Conservation (phyloP, 2,329 filamentous ascomycete genomes). For the Amesomyces nigricolor region DNA sequence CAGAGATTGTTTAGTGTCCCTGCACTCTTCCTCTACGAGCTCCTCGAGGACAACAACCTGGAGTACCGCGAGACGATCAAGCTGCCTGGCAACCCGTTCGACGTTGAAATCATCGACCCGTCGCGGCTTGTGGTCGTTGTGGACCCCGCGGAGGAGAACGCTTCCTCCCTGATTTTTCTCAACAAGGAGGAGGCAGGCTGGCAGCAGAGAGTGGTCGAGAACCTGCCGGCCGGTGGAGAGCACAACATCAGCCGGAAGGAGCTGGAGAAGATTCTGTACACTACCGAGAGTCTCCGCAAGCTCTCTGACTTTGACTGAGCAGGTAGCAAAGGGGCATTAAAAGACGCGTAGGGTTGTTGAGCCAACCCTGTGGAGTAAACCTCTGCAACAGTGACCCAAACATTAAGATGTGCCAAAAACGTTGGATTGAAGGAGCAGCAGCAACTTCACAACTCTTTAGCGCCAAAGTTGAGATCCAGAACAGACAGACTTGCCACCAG, state of each 20-base stretch:
- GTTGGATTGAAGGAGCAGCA: too few species aligned
- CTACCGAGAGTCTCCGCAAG: conserved; percentile 45
- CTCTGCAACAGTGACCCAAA: too few species aligned
- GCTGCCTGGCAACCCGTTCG: conserved; percentile 61
- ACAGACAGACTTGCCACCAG: too few species aligned
- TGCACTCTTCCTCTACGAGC: conserved; percentile 59
- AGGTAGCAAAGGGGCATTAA: not conserved
- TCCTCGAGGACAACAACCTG: conserved; percentile 42
- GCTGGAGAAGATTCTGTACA: conserved; percentile 41
- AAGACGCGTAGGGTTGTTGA: conserved; percentile 1
- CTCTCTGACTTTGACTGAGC: conserved; percentile 31
- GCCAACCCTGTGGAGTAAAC: too few species aligned
- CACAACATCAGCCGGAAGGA: conserved; percentile 35
- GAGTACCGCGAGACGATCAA: conserved; percentile 45
- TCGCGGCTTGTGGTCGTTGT: conserved; percentile 37
- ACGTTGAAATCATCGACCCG: conserved; percentile 35
- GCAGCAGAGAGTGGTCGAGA: conserved; percentile 1
- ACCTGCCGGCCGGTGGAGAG: conserved; percentile 25
- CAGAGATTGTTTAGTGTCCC: conserved; percentile 40
- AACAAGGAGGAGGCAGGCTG: conserved; percentile 11
- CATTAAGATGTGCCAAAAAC: too few species aligned
- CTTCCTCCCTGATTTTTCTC: conserved; percentile 20
- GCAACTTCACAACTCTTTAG: too few species aligned
- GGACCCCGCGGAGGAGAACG: conserved; percentile 31
- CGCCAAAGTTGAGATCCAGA: too few species aligned